A percentile compares a stretch with the other conserved stretches of the same genome.
These are phyloP conservation scores for Cadophora sp. DNA, from an alignment of 2,329 filamentous ascomycete species.

Conservation along the genomic window DNA sequence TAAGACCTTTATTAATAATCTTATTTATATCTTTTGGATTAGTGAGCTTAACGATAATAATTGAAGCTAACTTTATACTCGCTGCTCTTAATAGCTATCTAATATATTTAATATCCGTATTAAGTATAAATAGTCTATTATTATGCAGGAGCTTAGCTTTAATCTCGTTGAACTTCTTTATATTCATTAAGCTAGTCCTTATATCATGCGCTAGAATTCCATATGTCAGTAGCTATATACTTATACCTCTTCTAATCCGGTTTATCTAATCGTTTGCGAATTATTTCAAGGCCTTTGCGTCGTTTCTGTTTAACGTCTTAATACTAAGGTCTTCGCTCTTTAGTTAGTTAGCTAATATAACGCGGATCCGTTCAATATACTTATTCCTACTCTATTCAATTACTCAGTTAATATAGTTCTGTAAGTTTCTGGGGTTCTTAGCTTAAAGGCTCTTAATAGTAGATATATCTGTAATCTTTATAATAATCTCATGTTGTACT, in stretches of 20 bases:
- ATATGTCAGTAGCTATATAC: too few species aligned
- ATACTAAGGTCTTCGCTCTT: too few species aligned
- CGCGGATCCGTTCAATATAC: too few species aligned
- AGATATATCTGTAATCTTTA: constrained; percentile 29
- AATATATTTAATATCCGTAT: constrained; percentile 25
- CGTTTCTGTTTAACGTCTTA: too few species aligned
- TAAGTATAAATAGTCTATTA: neutral
- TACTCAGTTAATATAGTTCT: constrained; percentile 29
- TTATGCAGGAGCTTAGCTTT: too few species aligned
- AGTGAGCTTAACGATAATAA: constrained; percentile 25
- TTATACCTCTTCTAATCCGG: too few species aligned
- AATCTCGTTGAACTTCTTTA: too few species aligned
- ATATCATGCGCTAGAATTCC: too few species aligned
- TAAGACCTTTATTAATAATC: constrained; percentile 26
- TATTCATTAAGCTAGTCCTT: too few species aligned
- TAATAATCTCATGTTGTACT: constrained; percentile 33
- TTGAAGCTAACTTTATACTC: constrained; percentile 19
- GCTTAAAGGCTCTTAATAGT: constrained; percentile 31
- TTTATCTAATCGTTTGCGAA: too few species aligned
- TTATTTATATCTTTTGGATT: constrained; percentile 23
- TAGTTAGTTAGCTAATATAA: too few species aligned
- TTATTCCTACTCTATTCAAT: constrained; percentile 31
- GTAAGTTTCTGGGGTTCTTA: constrained; percentile 30
- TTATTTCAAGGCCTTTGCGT: too few species aligned
- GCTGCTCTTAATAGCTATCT: constrained; percentile 21